Percentiles rank a stretch among this genome's conserved stretches.
Conservation (phyloP, 176 grass and related monocot species). For the Tillandsia fasciculata region DNA sequence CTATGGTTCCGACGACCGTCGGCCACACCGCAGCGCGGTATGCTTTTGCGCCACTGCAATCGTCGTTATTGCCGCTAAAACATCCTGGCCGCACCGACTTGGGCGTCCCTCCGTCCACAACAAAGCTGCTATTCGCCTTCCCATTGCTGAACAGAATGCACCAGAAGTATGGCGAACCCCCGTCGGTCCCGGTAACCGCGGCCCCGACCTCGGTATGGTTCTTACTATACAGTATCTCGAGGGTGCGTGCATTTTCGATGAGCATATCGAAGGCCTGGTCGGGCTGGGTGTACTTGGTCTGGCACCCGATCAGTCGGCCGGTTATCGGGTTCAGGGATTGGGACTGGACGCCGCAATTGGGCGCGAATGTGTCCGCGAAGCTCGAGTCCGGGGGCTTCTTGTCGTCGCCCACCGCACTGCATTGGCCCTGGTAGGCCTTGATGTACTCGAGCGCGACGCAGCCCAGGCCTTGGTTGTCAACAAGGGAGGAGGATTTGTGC, state of each 20-base stretch:
- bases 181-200: conserved; percentile 50
- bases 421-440: conserved; percentile 76
- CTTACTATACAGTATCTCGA: conserved; percentile 57
- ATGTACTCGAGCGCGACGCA: conserved; percentile 91
- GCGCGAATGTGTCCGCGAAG: conserved; percentile 60
- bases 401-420: conserved; percentile 34
- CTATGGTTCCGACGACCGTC: conserved; percentile 19
- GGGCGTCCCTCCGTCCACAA: conserved; percentile 54
- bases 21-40: background rate
- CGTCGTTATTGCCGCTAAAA: conserved; percentile 74
- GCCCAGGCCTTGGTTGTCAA: conserved; percentile 64
- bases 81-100: conserved; percentile 57
- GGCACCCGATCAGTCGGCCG: conserved; percentile 69
- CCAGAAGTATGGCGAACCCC: conserved; percentile 63
- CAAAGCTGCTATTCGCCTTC: conserved; percentile 58
- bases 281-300: conserved; percentile 41
- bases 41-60: conserved; percentile 38
- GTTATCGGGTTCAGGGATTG: conserved; percentile 61
- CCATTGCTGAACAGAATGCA: conserved; percentile 77
- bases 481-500: conserved; percentile 48
- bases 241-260: conserved; percentile 35
- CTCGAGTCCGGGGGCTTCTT: conserved; percentile 69
- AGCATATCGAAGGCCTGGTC: conserved; percentile 50
- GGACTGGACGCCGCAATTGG: conserved; percentile 57
- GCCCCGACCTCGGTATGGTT: conserved; percentile 72